phyloP scores from a whole-genome alignment of 75 land plant species.

The Picea glauca region DNA sequence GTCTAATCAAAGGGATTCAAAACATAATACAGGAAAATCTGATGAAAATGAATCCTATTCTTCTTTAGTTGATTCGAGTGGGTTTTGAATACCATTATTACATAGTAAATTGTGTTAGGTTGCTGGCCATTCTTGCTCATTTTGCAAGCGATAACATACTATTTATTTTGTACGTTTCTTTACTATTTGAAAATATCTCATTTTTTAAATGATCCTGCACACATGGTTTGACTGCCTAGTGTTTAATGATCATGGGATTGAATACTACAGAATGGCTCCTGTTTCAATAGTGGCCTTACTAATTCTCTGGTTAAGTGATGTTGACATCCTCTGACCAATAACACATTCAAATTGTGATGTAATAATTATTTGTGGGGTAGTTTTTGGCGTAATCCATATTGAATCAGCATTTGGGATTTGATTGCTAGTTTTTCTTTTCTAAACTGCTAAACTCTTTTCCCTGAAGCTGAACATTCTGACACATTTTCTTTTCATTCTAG shows the following conservation, averaged over 20 bases:
- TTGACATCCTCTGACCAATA: not conserved
- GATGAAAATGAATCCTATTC: conserved; percentile 88
- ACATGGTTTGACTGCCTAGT: not conserved
- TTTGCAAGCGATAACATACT: not conserved
- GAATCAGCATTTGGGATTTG: not conserved
- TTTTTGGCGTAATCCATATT: not conserved
- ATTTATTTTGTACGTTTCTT: not conserved
- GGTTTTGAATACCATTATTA: conserved; percentile 30
- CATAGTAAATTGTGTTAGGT: not conserved
- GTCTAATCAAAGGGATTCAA: conserved; percentile 7
- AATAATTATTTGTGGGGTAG: not conserved
- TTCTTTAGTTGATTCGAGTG: conserved; percentile 62
- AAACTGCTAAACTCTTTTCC: too few relatives aligned
- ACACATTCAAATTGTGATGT: not conserved
- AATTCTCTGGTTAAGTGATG: not conserved
- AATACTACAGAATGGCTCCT: not conserved
- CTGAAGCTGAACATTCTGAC: too few relatives aligned
- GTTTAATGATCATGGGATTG: not conserved
- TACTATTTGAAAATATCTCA: not conserved
- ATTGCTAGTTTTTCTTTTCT: not conserved
- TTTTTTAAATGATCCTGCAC: not conserved
- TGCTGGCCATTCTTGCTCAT: not conserved
- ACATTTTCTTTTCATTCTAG: too few relatives aligned
- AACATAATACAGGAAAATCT: conserved; percentile 10
- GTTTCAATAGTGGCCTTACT: not conserved